phyloP scores from a whole-genome alignment of 2,329 filamentous ascomycete species.

The Pseudomassariella vexata region DNA sequence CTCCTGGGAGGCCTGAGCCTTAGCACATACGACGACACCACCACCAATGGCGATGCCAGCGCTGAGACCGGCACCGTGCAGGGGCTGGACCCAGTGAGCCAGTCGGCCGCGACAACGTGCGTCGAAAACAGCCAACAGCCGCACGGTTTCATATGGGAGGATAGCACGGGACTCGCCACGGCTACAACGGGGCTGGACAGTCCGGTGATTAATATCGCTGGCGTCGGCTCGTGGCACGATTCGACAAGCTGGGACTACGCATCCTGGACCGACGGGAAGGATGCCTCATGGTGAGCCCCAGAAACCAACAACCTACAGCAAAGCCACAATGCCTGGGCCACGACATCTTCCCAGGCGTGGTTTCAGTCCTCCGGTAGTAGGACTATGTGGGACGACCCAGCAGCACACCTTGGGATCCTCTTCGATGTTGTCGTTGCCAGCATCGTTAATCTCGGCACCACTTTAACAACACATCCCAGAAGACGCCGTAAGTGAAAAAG shows the following conservation, averaged over 20 bases:
- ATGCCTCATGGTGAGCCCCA: conserved; percentile 7
- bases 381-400: no score
- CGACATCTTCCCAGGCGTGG: conserved; percentile 1
- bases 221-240: not conserved
- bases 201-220: not conserved
- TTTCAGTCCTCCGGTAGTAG: no score
- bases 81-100: conserved; percentile 6
- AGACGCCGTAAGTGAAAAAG: no score
- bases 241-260: no score
- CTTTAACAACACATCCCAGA: no score
- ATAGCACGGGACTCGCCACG: not conserved
- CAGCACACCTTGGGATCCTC: no score
- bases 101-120: conserved; percentile 7
- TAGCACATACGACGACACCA: conserved; percentile 8
- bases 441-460: no score
- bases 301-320: not conserved
- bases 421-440: no score
- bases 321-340: no score
- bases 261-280: conserved; percentile 7
- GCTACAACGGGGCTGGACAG: no score
- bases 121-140: conserved; percentile 7
- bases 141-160: conserved; percentile 4
- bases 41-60: conserved; percentile 8
- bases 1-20: conserved; percentile 24
- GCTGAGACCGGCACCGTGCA: no score